Evolutionary conservation across 805 yeast genomes (phyloP).

Genomic region (Lipomyces orientalis): DNA sequence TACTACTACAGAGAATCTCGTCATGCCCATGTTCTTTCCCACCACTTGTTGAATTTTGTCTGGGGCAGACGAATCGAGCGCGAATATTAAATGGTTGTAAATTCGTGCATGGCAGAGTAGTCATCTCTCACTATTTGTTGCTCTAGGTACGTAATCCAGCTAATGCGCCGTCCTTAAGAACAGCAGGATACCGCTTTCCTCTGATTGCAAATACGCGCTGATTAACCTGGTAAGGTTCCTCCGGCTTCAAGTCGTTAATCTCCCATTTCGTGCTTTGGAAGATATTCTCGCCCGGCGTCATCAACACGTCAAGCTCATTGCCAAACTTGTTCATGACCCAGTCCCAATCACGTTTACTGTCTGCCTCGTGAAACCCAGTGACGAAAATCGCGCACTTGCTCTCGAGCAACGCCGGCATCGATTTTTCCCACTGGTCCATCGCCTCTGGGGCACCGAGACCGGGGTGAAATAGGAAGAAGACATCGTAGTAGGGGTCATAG

Average conservation of each 20-base stretch:
- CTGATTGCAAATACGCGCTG: constrained; percentile 88
- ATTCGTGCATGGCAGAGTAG: neutral
- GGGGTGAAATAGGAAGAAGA: constrained; percentile 93
- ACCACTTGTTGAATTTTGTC: neutral
- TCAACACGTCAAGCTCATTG: constrained; percentile 79
- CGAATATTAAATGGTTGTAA: neutral
- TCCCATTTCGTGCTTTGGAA: constrained; percentile 94
- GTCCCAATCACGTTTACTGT: constrained; percentile 68
- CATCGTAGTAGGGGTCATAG: constrained; percentile 94
- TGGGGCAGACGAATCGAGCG: neutral
- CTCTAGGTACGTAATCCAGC: constrained; percentile 9
- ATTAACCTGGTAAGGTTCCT: constrained; percentile 91
- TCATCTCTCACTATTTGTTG: neutral
- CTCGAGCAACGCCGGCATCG: constrained; percentile 85
- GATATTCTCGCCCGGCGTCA: constrained; percentile 72
- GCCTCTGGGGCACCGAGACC: constrained; percentile 86
- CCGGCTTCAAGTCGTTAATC: constrained; percentile 87
- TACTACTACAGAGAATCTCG: neutral
- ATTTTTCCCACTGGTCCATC: constrained; percentile 78
- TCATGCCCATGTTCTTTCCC: neutral
- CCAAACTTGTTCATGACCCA: constrained; percentile 71
- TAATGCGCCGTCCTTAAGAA: constrained; percentile 42
- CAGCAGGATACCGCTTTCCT: constrained; percentile 95
- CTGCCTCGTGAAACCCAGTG: constrained; percentile 85
- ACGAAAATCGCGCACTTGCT: constrained; percentile 91